Evolutionary conservation across 2,329 filamentous ascomycete species (phyloP), one percentile per base, ranked within the genome.

Genomic region (Cercospora sp.): DNA sequence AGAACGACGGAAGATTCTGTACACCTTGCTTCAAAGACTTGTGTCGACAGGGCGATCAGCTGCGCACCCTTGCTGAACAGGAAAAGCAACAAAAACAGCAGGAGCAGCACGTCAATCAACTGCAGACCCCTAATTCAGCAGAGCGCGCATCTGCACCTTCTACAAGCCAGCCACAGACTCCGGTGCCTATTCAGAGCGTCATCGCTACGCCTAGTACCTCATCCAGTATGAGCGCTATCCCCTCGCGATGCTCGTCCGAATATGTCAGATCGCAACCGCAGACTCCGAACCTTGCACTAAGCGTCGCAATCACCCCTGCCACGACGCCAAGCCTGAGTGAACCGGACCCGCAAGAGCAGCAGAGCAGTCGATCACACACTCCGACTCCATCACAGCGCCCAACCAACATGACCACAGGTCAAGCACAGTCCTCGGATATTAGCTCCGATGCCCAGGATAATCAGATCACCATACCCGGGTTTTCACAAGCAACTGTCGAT

Each of bases 1-100:
- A 36, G 48, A 69, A 68, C 45, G 68, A 69, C 55, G 68, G 68
- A 28, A 48, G 63, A 13, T 30, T 60, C 16, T 69, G 68, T 28
- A 69, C 68, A 8, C 33, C 30, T 20, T 69, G 68, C 63, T 68
- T 68, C 28, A 62, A 51, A 10, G 60, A 58, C 45, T 45, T 36
- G 28, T 5, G 33, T 28, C n/a, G 16, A 26, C 12, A 40, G 16
- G 59, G 59, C 36, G 40, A 64, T 10, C 45, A 40, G 58, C 40
- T 40, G 7, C 10, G n/a, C 45, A 55, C 48, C 23, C 23, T 58
- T 33, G 30, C 48, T 3, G 8, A 48, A 48, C 10, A 45, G 30
- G 33, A 16, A 40, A 40, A 40, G 33, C 33, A 40, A 40, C 33
- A 40, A 40, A 5, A 40, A n/a, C 33, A 40, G 33, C 33, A 28